These are phyloP conservation scores for Pyrus hybrid DNA, from an alignment of 331 rosid genomes.

Conservation along the genomic window DNA sequence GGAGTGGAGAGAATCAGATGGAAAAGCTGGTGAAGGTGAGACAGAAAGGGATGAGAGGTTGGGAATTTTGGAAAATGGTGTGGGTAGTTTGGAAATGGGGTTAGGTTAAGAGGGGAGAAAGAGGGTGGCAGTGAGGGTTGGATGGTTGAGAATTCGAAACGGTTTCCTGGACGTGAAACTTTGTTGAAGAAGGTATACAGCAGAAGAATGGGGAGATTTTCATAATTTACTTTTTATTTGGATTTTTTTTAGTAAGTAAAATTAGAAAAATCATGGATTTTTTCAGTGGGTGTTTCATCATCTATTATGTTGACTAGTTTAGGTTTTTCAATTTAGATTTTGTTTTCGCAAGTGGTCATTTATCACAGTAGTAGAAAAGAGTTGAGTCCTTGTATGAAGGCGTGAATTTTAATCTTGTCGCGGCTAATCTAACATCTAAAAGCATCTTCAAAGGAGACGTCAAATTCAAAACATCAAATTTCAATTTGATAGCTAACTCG, in stretches of 20 bases:
- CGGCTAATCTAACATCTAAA: too few species aligned
- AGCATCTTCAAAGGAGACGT: too few species aligned
- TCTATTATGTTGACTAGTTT: too few species aligned
- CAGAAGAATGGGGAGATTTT: not conserved
- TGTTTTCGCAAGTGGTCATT: too few species aligned
- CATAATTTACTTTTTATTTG: not conserved
- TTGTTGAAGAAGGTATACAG: slow-evolving; percentile 14
- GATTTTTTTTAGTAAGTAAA: not conserved
- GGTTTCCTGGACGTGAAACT: slow-evolving; percentile 24
- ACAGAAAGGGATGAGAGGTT: not conserved
- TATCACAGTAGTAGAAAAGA: too few species aligned
- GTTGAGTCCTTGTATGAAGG: too few species aligned
- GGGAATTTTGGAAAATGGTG: not conserved
- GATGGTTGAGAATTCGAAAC: slow-evolving; percentile 3
- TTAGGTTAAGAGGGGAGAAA: not conserved
- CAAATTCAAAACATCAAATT: too few species aligned
- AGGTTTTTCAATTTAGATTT: too few species aligned
- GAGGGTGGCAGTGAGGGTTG: not conserved
- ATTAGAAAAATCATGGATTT: too few species aligned
- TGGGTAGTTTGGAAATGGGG: slow-evolving; percentile 1
- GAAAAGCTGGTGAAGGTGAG: slow-evolving; percentile 9
- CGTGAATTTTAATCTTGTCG: too few species aligned
- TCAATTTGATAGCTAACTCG: too few species aligned
- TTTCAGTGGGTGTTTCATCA: too few species aligned
- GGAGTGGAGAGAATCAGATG: slow-evolving; percentile 1